These are phyloP conservation scores for Salix purpurea DNA, from an alignment of 345 rosid genomes.

Conservation along the genomic window DNA sequence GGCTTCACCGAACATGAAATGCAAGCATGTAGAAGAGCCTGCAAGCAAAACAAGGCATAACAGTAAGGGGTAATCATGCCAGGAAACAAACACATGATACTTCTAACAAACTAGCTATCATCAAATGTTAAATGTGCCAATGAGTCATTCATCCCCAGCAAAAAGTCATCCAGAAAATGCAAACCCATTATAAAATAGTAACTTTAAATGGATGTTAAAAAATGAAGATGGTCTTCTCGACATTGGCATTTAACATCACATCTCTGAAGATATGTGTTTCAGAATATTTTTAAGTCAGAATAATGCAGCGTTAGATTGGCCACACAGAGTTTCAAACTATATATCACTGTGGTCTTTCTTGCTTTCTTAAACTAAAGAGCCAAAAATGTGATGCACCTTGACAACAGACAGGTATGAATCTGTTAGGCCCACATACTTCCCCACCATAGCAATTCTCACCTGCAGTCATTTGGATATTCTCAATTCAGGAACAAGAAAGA, in stretches of 20 bases:
- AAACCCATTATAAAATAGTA: not conserved
- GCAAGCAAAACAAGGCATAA: slow-evolving; percentile 1
- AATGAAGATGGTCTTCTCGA: not conserved
- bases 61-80: not conserved
- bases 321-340: not conserved
- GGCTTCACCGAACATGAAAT: slow-evolving; percentile 32
- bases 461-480: slow-evolving; percentile 22
- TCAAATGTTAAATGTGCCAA: not conserved
- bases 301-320: not conserved
- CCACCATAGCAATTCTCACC: slow-evolving; percentile 39
- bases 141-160: not conserved
- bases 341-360: not conserved
- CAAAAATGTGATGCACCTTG: slow-evolving; percentile 17
- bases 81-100: not conserved
- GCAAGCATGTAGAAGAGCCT: slow-evolving; percentile 38
- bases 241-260: not conserved
- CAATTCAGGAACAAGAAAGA: slow-evolving; percentile 20
- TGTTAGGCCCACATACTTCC: slow-evolving; percentile 36
- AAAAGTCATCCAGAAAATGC: not conserved
- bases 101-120: not conserved
- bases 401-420: slow-evolving; percentile 36
- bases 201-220: not conserved
- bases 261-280: not conserved
- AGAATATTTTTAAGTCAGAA: not conserved
- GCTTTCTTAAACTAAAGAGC: not conserved